Conservation (phyloP, 2,329 filamentous ascomycete genomes). For the Colletotrichum filicis region DNA sequence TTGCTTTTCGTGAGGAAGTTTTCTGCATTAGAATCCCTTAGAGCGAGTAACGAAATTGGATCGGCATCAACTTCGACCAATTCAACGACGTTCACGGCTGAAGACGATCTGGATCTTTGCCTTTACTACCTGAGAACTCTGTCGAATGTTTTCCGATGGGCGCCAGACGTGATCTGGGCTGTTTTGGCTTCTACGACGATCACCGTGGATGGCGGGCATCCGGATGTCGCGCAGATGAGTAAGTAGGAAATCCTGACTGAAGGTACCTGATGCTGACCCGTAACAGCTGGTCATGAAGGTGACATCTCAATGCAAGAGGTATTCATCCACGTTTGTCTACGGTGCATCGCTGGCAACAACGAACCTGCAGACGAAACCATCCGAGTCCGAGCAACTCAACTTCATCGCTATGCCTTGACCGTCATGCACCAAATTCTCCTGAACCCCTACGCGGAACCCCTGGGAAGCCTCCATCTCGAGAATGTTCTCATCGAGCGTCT, state of each 20-base stretch:
- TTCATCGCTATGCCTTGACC: conserved; percentile 77
- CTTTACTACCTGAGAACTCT: conserved; percentile 83
- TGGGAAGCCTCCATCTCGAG: conserved; percentile 76
- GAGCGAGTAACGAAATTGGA: conserved; percentile 39
- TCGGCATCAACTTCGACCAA: conserved; percentile 40
- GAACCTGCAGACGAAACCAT: conserved; percentile 48
- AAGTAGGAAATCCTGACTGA: conserved; percentile 44
- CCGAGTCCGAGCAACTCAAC: conserved; percentile 66
- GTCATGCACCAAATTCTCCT: conserved; percentile 77
- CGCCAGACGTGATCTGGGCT: conserved; percentile 76
- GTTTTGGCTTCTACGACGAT: conserved; percentile 73
- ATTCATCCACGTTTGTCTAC: conserved; percentile 73
- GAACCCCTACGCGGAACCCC: conserved; percentile 67
- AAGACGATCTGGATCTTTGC: conserved; percentile 80
- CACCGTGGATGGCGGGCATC: conserved; percentile 56
- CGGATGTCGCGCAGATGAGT: conserved; percentile 61
- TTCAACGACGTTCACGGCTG: conserved; percentile 54
- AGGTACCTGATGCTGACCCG: conserved; percentile 36
- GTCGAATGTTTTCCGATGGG: conserved; percentile 76
- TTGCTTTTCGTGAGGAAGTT: conserved; percentile 70
- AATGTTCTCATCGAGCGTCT: conserved; percentile 76
- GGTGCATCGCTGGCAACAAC: conserved; percentile 64
- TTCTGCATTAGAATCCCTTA: conserved; percentile 64
- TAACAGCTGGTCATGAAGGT: conserved; percentile 61
- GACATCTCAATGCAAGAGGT: conserved; percentile 74